Conservation (phyloP, 805 yeast species). For the Lachancea kluyveri region DNA sequence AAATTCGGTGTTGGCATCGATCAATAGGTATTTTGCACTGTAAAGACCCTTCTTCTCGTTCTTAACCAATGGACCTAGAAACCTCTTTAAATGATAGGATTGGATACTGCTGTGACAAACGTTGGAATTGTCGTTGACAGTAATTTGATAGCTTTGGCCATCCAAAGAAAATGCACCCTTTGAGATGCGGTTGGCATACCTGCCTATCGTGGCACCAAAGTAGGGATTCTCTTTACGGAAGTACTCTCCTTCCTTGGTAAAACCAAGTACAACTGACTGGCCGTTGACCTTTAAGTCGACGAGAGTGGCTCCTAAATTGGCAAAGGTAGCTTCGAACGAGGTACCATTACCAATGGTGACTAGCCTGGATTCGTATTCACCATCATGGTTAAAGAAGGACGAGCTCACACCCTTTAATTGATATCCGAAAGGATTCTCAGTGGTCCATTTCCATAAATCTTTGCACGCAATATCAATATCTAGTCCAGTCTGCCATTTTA, state of each 20-base stretch:
- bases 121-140: constrained; percentile 37
- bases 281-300: constrained; percentile 38
- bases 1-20: constrained; percentile 49
- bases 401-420: constrained; percentile 23
- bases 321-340: constrained; percentile 35
- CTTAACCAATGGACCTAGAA: constrained; percentile 46
- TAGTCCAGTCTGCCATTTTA: constrained; percentile 55
- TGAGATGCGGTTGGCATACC: constrained; percentile 55
- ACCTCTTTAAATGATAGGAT: constrained; percentile 46
- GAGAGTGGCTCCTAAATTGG: constrained; percentile 48
- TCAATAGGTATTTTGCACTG: constrained; percentile 34
- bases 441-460: constrained; percentile 77
- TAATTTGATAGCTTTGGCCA: constrained; percentile 37
- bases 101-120: constrained; percentile 49
- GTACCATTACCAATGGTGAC: constrained; percentile 28
- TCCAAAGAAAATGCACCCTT: constrained; percentile 38
- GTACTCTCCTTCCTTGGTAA: constrained; percentile 30
- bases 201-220: constrained; percentile 61
- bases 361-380: constrained; percentile 25
- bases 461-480: constrained; percentile 57
- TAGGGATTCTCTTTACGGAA: constrained; percentile 37
- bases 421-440: constrained; percentile 60
- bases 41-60: constrained; percentile 27
- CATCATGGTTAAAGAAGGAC: constrained; percentile 9
- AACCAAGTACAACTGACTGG: constrained; percentile 36